Conservation (phyloP, 768 basidiomycete species). For the Russula virescens region DNA sequence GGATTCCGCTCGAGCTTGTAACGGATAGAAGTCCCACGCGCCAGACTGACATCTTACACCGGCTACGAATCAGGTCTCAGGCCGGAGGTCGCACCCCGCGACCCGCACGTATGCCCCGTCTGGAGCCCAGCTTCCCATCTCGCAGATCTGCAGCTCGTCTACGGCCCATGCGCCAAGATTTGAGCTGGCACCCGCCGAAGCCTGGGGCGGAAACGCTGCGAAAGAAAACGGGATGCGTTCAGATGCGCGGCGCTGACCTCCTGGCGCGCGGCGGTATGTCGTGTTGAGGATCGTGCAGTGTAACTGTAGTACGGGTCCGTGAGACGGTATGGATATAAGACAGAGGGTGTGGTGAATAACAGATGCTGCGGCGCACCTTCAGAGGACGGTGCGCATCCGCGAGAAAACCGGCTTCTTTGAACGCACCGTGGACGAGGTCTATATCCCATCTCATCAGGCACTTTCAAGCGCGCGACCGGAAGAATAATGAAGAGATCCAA, state of each 20-base stretch:
- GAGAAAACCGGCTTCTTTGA: constrained; percentile 31
- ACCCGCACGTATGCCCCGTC: constrained; percentile 54
- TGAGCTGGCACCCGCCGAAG: constrained; percentile 28
- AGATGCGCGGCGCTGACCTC: constrained; percentile 20
- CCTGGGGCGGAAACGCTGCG: neutral
- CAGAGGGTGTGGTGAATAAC: no score
- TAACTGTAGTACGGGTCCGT: constrained; percentile 25
- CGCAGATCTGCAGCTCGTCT: constrained; percentile 57
- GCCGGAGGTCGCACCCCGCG: constrained; percentile 21
- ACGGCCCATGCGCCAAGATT: constrained; percentile 51
- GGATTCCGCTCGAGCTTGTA: no score
- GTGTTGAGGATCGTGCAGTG: constrained; percentile 38
- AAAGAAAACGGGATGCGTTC: constrained; percentile 41
- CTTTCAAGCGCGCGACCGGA: no score
- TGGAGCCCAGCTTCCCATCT: constrained; percentile 62
- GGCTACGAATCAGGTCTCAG: neutral
- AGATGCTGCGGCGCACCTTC: constrained; percentile 28
- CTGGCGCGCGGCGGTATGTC: constrained; percentile 29
- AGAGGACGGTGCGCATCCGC: constrained; percentile 32
- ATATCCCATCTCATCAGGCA: neutral
- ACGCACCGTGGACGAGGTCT: constrained; percentile 32
- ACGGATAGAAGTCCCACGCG: neutral
- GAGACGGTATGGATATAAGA: neutral
- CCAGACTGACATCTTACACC: neutral
- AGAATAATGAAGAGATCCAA: no score